Evolutionary conservation across 495 filamentous ascomycete species (phyloP), one percentile per base, ranked within the genome.

Genomic region (Cercophora samala): DNA sequence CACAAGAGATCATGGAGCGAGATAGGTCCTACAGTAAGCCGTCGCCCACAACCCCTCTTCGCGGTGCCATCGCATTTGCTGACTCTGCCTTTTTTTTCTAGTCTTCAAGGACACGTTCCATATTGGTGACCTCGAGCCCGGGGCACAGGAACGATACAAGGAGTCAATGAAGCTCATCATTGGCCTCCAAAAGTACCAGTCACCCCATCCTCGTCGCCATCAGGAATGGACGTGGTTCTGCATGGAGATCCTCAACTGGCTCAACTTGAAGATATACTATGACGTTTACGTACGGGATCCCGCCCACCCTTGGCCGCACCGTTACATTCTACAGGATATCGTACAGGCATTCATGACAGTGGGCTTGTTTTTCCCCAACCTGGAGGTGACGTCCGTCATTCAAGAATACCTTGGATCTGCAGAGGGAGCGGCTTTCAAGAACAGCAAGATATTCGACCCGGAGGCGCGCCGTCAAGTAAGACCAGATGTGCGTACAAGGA

Each of bases 41-140:
- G 15, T 18, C 17, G 17, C 13, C 52, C 4, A 72, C 68, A 53
- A 19, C 53, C 70, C 32, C 53, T 71, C 32, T 69, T 26, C 8
- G 0, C n/a, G 1, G 15, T 8, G 19, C 60, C 60, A 26, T 29
- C 3, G 64, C 55, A 24, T 53, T 13, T 29, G 54, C 22, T 54
- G 4, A 17, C 24, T 21, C 21, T 24, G 22, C 3, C n/a, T 6
- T 5, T 21, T 5, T 1, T 29, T 9, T 17, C 5, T 61, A 82
- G 81, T 77, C 21, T 78, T 81, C 62, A 78, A 83, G 32, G 68
- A 78, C 62, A 70, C 70, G 46, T 83, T 79, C 70, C 82, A 83
- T 60, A 68, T 70, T 21, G 80, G 72, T 19, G 81, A 84, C 66
- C 65, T 84, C 1, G 78, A 76, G 46, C 79, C 80, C 0, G 76